These are phyloP conservation scores for Thelonectria rubi DNA, from an alignment of 2,329 filamentous ascomycete genomes.

Conservation along the genomic window DNA sequence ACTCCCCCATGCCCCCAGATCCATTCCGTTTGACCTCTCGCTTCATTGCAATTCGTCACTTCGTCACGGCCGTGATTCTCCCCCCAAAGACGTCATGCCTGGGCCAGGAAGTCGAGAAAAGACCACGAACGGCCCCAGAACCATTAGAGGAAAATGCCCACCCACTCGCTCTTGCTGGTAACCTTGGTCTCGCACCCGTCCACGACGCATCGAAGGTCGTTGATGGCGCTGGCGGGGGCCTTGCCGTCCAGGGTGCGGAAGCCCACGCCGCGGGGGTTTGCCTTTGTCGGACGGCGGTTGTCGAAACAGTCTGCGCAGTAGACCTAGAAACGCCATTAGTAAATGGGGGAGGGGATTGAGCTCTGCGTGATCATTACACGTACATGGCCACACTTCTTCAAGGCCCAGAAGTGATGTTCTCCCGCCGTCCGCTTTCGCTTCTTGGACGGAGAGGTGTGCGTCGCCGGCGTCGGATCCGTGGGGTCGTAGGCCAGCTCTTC, in stretches of 20 bases:
- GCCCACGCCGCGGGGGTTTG: constrained; percentile 46
- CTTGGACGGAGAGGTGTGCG: constrained; percentile 36
- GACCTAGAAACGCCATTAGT: constrained; percentile 55
- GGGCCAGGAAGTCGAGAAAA: too few relatives aligned
- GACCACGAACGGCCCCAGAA: background rate
- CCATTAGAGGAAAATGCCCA: constrained; percentile 63
- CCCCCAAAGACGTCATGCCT: background rate
- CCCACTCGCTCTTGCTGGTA: constrained; percentile 64
- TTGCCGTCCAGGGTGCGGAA: constrained; percentile 50
- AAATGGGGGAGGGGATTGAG: background rate
- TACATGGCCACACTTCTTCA: constrained; percentile 93
- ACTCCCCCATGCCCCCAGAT: background rate
- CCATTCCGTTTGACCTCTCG: background rate
- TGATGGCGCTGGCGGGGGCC: constrained; percentile 32
- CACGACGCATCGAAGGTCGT: constrained; percentile 62
- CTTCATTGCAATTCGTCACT: background rate
- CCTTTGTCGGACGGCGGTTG: constrained; percentile 56
- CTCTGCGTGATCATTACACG: constrained; percentile 37
- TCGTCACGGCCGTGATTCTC: background rate
- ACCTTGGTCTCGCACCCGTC: constrained; percentile 66
- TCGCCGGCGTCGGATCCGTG: constrained; percentile 44
- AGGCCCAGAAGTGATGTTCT: constrained; percentile 91
- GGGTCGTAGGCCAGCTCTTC: constrained; percentile 83
- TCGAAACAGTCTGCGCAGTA: constrained; percentile 71
- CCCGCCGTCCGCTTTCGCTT: constrained; percentile 60